Evolutionary conservation across 345 rosid species (phyloP).

Genomic region (Eucalyptus dawsonii): DNA sequence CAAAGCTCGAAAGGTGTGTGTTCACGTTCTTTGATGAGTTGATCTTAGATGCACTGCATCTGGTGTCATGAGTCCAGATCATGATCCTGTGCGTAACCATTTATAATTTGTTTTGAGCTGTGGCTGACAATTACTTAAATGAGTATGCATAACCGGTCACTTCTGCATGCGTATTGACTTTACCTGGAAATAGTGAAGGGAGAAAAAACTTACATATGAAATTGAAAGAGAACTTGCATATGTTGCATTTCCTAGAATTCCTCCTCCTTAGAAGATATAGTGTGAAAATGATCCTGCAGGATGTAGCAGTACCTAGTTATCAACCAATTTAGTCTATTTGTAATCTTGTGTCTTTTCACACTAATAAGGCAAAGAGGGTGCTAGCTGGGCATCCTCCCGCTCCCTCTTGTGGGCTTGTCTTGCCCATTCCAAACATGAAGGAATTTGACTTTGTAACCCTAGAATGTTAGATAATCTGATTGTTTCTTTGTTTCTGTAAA

Average conservation of each 20-base stretch:
- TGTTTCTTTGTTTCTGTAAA: neutral
- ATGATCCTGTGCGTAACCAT: neutral
- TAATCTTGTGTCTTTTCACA: neutral
- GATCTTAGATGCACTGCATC: neutral
- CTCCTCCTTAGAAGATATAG: neutral
- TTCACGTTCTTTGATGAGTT: neutral
- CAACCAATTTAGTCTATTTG: neutral
- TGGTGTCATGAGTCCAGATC: neutral
- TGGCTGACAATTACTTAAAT: neutral
- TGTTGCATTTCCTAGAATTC: neutral
- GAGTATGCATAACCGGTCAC: neutral
- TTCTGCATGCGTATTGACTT: neutral
- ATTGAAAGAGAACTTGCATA: neutral
- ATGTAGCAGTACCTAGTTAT: neutral
- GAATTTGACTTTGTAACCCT: neutral
- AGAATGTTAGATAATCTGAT: neutral
- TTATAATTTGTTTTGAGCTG: neutral
- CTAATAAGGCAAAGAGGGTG: neutral
- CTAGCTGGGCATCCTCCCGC: neutral
- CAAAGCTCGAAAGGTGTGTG: conserved; percentile 29
- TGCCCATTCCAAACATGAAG: neutral
- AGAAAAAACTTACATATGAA: neutral
- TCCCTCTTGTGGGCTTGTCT: neutral
- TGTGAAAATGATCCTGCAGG: neutral
- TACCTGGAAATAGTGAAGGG: neutral